Conservation (phyloP, 257 asterid species). For the Fraxinus anomala region DNA sequence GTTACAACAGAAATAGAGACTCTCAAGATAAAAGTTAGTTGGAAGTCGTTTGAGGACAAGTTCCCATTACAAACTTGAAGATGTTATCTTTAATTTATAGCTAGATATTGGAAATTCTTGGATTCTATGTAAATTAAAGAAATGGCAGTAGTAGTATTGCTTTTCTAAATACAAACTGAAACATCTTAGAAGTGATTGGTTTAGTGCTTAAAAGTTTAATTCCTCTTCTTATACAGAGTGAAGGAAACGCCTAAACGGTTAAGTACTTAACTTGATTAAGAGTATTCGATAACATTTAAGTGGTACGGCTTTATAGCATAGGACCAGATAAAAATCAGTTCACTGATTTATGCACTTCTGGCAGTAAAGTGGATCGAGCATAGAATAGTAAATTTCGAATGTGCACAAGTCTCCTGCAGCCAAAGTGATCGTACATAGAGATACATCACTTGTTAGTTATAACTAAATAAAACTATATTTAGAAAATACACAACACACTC, state of each 20-base stretch:
- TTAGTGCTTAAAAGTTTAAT: not conserved
- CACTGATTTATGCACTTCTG: not conserved
- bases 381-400: too few species aligned
- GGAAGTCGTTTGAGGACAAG: not conserved
- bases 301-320: not conserved
- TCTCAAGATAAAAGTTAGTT: not conserved
- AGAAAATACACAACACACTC: not conserved
- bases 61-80: not conserved
- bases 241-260: not conserved
- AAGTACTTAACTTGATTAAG: not conserved
- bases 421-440: not conserved
- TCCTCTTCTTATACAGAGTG: not conserved
- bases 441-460: not conserved
- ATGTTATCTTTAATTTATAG: not conserved
- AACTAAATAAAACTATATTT: not conserved
- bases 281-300: not conserved
- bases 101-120: not conserved
- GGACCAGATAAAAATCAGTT: not conserved
- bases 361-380: not conserved
- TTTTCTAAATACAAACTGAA: not conserved
- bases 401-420: too few species aligned
- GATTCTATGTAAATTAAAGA: not conserved
- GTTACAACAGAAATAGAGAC: conserved; percentile 2
- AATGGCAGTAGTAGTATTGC: not conserved
- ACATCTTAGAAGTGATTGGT: not conserved